phyloP scores from a whole-genome alignment of 2,329 filamentous ascomycete species.

The Scleromitrula shiraiana region DNA sequence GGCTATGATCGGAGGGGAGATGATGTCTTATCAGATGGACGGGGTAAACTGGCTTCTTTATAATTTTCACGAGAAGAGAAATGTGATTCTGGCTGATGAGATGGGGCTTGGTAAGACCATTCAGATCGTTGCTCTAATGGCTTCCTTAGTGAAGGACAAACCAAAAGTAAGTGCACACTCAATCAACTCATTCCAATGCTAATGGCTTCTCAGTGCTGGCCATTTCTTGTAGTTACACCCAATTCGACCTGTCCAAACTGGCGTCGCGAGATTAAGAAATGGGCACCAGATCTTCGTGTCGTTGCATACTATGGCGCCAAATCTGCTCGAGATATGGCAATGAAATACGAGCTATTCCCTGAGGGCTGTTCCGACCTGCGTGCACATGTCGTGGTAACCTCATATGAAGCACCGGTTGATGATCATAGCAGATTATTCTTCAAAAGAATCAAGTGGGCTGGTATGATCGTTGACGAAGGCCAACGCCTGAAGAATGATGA shows the following conservation, averaged over 20 bases:
- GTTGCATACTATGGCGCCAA: constrained; percentile 86
- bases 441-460: constrained; percentile 69
- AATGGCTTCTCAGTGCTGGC: constrained; percentile 55
- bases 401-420: constrained; percentile 82
- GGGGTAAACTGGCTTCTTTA: constrained; percentile 93
- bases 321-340: constrained; percentile 66
- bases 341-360: constrained; percentile 80
- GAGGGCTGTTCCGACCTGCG: constrained; percentile 57
- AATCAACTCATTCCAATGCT: constrained; percentile 44
- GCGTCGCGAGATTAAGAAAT: constrained; percentile 91
- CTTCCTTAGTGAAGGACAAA: constrained; percentile 59
- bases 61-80: constrained; percentile 75
- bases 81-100: constrained; percentile 89
- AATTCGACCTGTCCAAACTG: constrained; percentile 97
- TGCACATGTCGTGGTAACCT: constrained; percentile 89
- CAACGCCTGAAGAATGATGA: constrained; percentile 92
- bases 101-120: constrained; percentile 98
- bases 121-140: constrained; percentile 77
- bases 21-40: constrained; percentile 92
- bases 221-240: constrained; percentile 86
- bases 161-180: constrained; percentile 33
- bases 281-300: constrained; percentile 77
- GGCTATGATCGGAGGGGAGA: constrained; percentile 64
- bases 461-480: constrained; percentile 87
- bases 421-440: constrained; percentile 59